Conservation (phyloP, 176 grass and related monocot species). For the Oryza australiensis region DNA sequence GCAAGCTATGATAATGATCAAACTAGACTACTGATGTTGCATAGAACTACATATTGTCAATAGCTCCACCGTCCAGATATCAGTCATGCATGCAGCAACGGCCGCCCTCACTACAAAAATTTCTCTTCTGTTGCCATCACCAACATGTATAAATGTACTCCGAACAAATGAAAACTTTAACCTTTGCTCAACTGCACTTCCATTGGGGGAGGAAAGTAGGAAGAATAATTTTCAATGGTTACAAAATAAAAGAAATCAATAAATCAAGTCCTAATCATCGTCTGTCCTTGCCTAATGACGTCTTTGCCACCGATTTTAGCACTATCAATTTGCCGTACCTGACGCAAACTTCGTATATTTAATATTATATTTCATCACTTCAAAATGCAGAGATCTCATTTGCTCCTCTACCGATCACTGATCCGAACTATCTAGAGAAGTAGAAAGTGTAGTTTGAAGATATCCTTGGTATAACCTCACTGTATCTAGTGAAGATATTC, state of each 20-base stretch:
- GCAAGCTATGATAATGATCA: neutral
- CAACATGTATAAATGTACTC: neutral
- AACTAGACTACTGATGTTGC: neutral
- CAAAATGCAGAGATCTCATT: constrained; percentile 14
- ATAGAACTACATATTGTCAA: neutral
- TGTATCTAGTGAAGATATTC: constrained; percentile 2
- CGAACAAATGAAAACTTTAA: neutral
- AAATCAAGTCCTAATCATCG: constrained; percentile 4
- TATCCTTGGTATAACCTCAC: neutral
- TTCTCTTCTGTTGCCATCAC: neutral
- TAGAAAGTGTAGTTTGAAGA: neutral
- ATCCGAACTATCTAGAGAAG: constrained; percentile 13
- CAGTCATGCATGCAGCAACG: neutral
- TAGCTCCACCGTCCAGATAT: neutral
- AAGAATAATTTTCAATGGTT: neutral
- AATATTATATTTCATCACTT: constrained; percentile 23
- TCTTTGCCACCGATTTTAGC: constrained; percentile 14
- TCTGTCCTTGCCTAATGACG: neutral
- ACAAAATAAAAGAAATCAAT: neutral
- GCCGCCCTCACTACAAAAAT: neutral
- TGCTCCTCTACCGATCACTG: constrained; percentile 3
- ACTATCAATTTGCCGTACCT: constrained; percentile 42
- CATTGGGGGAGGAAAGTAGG: neutral
- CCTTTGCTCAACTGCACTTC: neutral
- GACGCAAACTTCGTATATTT: constrained; percentile 32